phyloP scores from a whole-genome alignment of 2,329 filamentous ascomycete genomes.

The Thelonectria olida region DNA sequence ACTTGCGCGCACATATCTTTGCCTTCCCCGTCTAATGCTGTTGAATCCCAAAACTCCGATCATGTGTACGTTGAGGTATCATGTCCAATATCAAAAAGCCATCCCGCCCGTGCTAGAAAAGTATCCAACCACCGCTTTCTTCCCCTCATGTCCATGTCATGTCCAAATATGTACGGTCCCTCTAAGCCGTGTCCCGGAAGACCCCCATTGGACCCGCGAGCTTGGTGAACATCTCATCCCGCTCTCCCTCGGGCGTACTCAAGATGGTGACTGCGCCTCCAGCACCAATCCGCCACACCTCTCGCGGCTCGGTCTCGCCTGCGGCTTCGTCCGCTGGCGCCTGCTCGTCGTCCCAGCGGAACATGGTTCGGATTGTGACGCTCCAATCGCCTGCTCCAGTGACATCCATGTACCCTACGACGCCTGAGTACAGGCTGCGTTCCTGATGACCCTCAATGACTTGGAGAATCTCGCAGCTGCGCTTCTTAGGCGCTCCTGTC shows the following conservation, averaged over 20 bases:
- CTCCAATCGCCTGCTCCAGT: conserved; percentile 89
- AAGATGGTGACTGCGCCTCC: conserved; percentile 90
- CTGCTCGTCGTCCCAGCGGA: conserved; percentile 73
- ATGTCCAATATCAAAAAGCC: conserved; percentile 27
- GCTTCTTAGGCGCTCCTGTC: conserved; percentile 95
- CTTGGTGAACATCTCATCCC: conserved; percentile 90
- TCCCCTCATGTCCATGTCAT: not conserved
- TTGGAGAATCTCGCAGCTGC: conserved; percentile 84
- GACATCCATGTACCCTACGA: conserved; percentile 89
- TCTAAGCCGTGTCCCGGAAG: conserved; percentile 51
- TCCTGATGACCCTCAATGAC: conserved; percentile 70
- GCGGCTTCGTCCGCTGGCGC: conserved; percentile 36
- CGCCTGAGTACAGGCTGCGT: conserved; percentile 85
- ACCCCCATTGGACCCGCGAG: conserved; percentile 65
- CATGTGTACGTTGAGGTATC: conserved; percentile 48
- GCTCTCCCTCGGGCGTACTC: conserved; percentile 82
- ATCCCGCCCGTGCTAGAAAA: conserved; percentile 2
- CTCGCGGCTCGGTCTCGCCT: conserved; percentile 47
- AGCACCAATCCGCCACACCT: conserved; percentile 85
- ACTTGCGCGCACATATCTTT: conserved; percentile 16
- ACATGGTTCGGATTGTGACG: conserved; percentile 87
- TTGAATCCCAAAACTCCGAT: conserved; percentile 43
- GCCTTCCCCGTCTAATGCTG: conserved; percentile 34
- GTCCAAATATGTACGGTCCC: not conserved
- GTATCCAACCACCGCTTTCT: conserved; percentile 15